Conservation (phyloP, 2,329 filamentous ascomycete species). For the Geosmithia flava region DNA sequence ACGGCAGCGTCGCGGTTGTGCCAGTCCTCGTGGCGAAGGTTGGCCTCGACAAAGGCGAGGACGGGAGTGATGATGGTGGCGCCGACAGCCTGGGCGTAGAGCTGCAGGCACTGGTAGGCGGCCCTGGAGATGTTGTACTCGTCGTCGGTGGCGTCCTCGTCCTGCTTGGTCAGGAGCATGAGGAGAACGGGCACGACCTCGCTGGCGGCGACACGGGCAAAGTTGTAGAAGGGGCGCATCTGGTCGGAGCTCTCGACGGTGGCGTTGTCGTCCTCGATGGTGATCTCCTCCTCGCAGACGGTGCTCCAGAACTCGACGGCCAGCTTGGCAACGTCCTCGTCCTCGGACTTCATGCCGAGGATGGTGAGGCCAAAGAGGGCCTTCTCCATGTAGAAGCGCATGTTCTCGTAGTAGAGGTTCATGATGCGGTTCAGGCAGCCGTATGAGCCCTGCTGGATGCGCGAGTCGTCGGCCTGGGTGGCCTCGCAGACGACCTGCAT, state of each 20-base stretch:
- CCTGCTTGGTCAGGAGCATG: slow-evolving; percentile 84
- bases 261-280: slow-evolving; percentile 93
- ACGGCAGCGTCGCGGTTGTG: slow-evolving; percentile 90
- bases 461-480: slow-evolving; percentile 80
- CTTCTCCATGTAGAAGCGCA: slow-evolving; percentile 99
- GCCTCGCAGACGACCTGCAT: slow-evolving; percentile 99
- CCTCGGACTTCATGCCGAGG: slow-evolving; percentile 94
- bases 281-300: slow-evolving; percentile 98
- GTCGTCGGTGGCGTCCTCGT: slow-evolving; percentile 91
- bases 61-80: slow-evolving; percentile 76
- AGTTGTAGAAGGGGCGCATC: slow-evolving; percentile 89
- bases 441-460: slow-evolving; percentile 92
- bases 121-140: slow-evolving; percentile 96
- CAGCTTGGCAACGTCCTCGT: slow-evolving; percentile 95
- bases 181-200: slow-evolving; percentile 92
- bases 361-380: slow-evolving; percentile 95
- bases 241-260: slow-evolving; percentile 65
- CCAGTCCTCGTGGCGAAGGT: slow-evolving; percentile 88
- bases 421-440: slow-evolving; percentile 98
- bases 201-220: slow-evolving; percentile 80
- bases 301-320: slow-evolving; percentile 99
- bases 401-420: slow-evolving; percentile 97
- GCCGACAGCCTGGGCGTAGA: slow-evolving; percentile 87
- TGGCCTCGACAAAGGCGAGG: slow-evolving; percentile 79
- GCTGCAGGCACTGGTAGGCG: slow-evolving; percentile 89